Evolutionary conservation across 345 rosid genomes (phyloP).

Genomic region (Tarenaya hassleriana): DNA sequence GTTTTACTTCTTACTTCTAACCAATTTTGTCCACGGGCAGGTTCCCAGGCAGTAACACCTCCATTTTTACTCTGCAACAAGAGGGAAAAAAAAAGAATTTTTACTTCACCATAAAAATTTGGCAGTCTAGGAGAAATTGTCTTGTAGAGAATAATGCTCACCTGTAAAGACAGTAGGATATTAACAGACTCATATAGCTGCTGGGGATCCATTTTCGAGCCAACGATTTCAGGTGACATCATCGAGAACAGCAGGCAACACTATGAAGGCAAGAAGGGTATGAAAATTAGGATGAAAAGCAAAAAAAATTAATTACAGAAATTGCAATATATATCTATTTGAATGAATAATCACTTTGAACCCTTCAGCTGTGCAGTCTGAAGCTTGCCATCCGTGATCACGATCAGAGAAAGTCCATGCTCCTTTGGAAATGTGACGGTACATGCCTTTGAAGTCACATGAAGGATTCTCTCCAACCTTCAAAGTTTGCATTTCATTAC

Average conservation of each 20-base stretch:
- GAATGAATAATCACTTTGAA: slow-evolving; percentile 31
- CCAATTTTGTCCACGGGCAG: slow-evolving; percentile 42
- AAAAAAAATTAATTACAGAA: slow-evolving; percentile 5
- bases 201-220: slow-evolving; percentile 39
- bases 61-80: slow-evolving; percentile 45
- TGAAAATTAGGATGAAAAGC: no score
- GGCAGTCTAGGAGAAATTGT: neutral
- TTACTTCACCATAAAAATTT: slow-evolving; percentile 29
- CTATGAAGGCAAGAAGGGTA: slow-evolving; percentile 16
- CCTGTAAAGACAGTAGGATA: slow-evolving; percentile 45
- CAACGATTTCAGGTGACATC: slow-evolving; percentile 47
- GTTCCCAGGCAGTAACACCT: slow-evolving; percentile 59
- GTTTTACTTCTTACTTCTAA: slow-evolving; percentile 36
- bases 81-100: no score
- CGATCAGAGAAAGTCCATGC: slow-evolving; percentile 65
- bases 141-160: neutral
- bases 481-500: neutral
- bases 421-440: slow-evolving; percentile 62
- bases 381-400: slow-evolving; percentile 74
- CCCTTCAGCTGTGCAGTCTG: slow-evolving; percentile 71
- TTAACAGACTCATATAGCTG: slow-evolving; percentile 47
- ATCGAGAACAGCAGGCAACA: slow-evolving; percentile 42
- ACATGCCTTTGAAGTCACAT: slow-evolving; percentile 49
- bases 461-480: slow-evolving; percentile 21
- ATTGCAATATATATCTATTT: neutral